Base-by-base conservation (phyloP, 331 rosid species). In the Quercus lobata region DNA sequence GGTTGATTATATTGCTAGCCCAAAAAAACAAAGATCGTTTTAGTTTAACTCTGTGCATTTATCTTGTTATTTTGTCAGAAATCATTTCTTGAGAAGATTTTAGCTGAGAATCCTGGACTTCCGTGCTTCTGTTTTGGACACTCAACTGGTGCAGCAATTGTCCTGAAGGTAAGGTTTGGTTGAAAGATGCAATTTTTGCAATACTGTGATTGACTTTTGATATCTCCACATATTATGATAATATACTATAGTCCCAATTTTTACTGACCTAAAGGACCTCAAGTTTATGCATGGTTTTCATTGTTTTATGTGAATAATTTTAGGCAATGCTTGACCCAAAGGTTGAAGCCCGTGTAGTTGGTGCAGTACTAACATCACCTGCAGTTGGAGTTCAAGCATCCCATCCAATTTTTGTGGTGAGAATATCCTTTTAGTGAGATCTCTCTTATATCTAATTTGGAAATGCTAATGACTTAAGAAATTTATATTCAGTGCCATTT, bases 81-180 rank as follows among this genome's bases (percentile, higher is more conserved):
- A 86, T 78, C 72, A 60, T 91, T 89, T 83, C 77, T 91, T 57
- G 94, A 90, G 82, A 95, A 91, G 87, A 62, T 91, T 87, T 22
- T 84, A 57, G 84, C 81, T 15, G 98, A 93, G 61, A 88, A 89
- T 79, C 91, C 88, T 3, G 96, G 90, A 8, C 85, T 89, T 53
- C 98, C 97, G 17, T 91, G 94, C 81, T 95, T 95, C 81, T 93
- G 92, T 83, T 93, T 88, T 81, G 99, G 93, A 71, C 99, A 95
- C 85, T 95, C 99, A 61, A 95, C 99, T 7, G 98, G 99, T 52
- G 94, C 84, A 69, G 94, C 97, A 53, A 93, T 93, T 68, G 68
- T 90, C 69, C 88, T 93, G 4, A 93, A 91, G 97, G 97, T 93
- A 78, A 24, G 16, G 6, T 16, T 62, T 63, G 34, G 11, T 11